Percentiles rank a stretch among this genome's conserved stretches.
These are phyloP conservation scores for Chrysoporthe cubensis DNA, from an alignment of 2,329 filamentous ascomycete species.

Conservation along the genomic window DNA sequence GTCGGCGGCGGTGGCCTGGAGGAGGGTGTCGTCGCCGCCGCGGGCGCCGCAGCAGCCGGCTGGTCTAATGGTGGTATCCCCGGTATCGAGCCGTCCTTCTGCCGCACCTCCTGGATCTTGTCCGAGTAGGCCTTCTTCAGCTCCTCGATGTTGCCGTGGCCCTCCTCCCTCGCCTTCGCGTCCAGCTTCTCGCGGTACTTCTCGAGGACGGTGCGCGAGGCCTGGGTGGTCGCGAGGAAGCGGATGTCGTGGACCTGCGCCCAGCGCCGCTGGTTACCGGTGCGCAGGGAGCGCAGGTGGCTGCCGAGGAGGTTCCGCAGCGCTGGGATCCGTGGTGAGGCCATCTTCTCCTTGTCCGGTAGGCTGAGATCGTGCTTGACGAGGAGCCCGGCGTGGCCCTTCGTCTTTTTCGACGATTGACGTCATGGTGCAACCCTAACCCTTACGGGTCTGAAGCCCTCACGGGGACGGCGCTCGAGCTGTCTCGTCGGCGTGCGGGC, in stretches of 20 bases:
- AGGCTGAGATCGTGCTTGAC: background rate
- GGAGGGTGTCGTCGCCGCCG: conserved; percentile 26
- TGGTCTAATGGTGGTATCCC: conserved; percentile 28
- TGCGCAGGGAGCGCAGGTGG: conserved; percentile 39
- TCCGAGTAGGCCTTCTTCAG: conserved; percentile 84
- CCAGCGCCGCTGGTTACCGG: conserved; percentile 73
- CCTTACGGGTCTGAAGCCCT: background rate
- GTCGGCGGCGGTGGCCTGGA: conserved; percentile 31
- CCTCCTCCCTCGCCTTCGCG: conserved; percentile 72
- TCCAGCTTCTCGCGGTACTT: conserved; percentile 88
- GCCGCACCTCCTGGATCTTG: conserved; percentile 75
- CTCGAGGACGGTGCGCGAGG: conserved; percentile 70
- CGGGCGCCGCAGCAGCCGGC: background rate
- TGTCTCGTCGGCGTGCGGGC: too few relatives aligned
- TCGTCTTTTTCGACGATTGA: background rate
- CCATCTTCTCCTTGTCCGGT: conserved; percentile 44
- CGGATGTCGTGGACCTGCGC: conserved; percentile 91
- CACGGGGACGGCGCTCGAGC: background rate
- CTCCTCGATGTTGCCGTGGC: conserved; percentile 70
- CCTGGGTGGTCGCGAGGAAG: conserved; percentile 79
- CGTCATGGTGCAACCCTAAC: background rate
- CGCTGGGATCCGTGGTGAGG: conserved; percentile 50
- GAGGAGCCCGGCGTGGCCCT: background rate
- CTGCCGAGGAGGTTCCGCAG: conserved; percentile 51
- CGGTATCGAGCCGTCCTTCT: conserved; percentile 62